phyloP scores from a whole-genome alignment of 176 grass and related monocot genomes.

The Puya raimondii region DNA sequence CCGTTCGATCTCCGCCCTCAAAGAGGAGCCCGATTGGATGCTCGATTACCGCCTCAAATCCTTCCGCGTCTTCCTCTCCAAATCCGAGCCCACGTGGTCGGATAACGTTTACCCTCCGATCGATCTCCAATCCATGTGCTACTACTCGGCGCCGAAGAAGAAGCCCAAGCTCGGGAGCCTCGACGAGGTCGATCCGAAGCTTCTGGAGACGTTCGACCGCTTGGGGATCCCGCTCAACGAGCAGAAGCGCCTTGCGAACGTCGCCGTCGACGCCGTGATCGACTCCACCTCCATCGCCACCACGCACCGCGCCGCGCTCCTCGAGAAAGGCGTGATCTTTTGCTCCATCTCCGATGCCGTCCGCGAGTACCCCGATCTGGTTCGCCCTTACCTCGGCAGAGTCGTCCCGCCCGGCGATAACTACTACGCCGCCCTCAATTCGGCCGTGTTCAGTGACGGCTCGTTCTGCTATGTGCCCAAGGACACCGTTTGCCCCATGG shows the following conservation, averaged over 20 bases:
- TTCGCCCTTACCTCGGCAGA: conserved; percentile 57
- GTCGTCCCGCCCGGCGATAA: conserved; percentile 69
- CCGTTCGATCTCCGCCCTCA: conserved; percentile 69
- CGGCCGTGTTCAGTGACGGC: conserved; percentile 80
- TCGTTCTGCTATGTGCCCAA: conserved; percentile 98
- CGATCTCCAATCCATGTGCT: conserved; percentile 85
- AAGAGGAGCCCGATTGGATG: conserved; percentile 96
- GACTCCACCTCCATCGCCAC: conserved; percentile 92
- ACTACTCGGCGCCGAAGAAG: conserved; percentile 84
- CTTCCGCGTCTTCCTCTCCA: conserved; percentile 61
- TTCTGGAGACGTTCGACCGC: conserved; percentile 75
- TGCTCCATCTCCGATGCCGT: conserved; percentile 97
- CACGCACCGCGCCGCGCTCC: conserved; percentile 60
- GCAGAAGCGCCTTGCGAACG: conserved; percentile 92
- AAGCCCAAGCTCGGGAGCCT: conserved; percentile 85
- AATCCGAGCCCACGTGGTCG: conserved; percentile 76
- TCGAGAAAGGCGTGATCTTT: conserved; percentile 87
- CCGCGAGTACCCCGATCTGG: conserved; percentile 75
- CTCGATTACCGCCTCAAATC: conserved; percentile 73
- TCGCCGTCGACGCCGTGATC: conserved; percentile 91
- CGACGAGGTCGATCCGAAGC: conserved; percentile 72
- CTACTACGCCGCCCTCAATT: conserved; percentile 95
- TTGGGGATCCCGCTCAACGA: conserved; percentile 83
- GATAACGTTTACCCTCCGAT: conserved; percentile 71
- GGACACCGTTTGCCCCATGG: conserved; percentile 87